These are phyloP conservation scores for Paracoccidioides lutzii DNA, from an alignment of 2,329 filamentous ascomycete species.

Conservation along the genomic window DNA sequence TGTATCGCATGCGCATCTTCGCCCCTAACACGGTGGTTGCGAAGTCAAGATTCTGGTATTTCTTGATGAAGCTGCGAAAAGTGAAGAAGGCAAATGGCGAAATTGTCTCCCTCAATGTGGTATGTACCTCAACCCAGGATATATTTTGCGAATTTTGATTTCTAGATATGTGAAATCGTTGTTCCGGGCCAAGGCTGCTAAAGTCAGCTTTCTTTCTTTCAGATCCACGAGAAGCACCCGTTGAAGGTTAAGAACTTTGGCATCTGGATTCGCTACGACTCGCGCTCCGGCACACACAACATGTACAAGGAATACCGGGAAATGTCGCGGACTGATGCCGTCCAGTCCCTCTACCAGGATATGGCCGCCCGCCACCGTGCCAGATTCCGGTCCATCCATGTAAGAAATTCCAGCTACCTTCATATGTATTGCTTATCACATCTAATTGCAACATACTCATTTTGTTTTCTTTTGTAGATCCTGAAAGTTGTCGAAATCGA, in stretches of 20 bases:
- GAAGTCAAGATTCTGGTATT: slow-evolving; percentile 99
- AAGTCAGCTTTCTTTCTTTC: slow-evolving; percentile 4
- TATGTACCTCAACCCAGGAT: slow-evolving; percentile 38
- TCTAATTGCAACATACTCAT: slow-evolving; percentile 6
- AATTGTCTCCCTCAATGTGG: slow-evolving; percentile 93
- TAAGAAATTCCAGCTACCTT: slow-evolving; percentile 40
- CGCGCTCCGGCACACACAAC: slow-evolving; percentile 99
- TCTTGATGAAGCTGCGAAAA: slow-evolving; percentile 97
- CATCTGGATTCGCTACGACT: slow-evolving; percentile 99
- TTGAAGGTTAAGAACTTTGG: slow-evolving; percentile 99
- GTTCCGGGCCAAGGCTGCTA: neutral
- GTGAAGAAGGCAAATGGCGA: slow-evolving; percentile 99
- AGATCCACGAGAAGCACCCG: slow-evolving; percentile 99
- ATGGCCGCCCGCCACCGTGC: slow-evolving; percentile 98
- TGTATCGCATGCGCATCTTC: slow-evolving; percentile 99
- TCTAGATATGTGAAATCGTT: neutral
- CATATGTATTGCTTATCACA: neutral
- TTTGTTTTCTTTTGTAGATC: slow-evolving; percentile 49
- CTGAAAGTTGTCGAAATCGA: slow-evolving; percentile 96
- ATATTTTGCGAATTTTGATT: neutral
- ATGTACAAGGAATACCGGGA: slow-evolving; percentile 99
- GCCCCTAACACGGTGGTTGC: slow-evolving; percentile 94
- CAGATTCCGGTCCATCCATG: slow-evolving; percentile 96
- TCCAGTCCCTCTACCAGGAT: slow-evolving; percentile 96
- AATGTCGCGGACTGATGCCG: slow-evolving; percentile 89